Percentiles rank a stretch among this genome's conserved stretches.
Evolutionary conservation across 2,329 filamentous ascomycete species (phyloP).

Genomic region (Metarhizium album): DNA sequence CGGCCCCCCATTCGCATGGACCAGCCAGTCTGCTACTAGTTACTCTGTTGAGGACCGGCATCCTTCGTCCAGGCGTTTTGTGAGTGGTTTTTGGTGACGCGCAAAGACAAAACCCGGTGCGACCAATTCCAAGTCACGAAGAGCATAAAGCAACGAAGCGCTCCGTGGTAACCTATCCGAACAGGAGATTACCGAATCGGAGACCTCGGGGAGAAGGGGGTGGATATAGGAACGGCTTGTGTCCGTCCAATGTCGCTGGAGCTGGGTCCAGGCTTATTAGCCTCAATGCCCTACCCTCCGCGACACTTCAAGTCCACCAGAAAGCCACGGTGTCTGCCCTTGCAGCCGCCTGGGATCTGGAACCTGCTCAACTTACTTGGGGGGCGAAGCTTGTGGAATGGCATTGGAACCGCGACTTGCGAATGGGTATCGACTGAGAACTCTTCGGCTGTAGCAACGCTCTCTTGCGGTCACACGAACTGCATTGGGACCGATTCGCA

Average conservation of each 20-base stretch:
- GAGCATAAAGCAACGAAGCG: background rate
- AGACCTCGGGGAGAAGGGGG: background rate
- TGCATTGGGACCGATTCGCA: too few species aligned
- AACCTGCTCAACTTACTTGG: too few species aligned
- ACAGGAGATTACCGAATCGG: background rate
- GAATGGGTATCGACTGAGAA: too few species aligned
- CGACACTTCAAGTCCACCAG: background rate
- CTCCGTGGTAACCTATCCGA: background rate
- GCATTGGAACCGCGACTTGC: background rate
- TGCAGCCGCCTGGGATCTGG: background rate
- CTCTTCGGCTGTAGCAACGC: too few species aligned
- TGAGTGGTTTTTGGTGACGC: background rate
- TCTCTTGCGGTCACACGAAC: too few species aligned
- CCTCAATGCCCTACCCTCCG: background rate
- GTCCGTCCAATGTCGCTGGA: background rate
- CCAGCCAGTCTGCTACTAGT: too few species aligned
- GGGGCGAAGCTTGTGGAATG: background rate
- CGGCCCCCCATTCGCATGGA: background rate
- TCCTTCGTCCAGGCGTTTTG: background rate
- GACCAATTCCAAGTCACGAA: background rate
- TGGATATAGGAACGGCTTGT: background rate
- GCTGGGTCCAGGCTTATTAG: background rate
- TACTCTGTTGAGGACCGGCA: background rate
- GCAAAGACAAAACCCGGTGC: background rate
- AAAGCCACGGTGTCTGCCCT: background rate